Conservation (phyloP, 2,329 filamentous ascomycete genomes). For the Tothia fuscella region DNA sequence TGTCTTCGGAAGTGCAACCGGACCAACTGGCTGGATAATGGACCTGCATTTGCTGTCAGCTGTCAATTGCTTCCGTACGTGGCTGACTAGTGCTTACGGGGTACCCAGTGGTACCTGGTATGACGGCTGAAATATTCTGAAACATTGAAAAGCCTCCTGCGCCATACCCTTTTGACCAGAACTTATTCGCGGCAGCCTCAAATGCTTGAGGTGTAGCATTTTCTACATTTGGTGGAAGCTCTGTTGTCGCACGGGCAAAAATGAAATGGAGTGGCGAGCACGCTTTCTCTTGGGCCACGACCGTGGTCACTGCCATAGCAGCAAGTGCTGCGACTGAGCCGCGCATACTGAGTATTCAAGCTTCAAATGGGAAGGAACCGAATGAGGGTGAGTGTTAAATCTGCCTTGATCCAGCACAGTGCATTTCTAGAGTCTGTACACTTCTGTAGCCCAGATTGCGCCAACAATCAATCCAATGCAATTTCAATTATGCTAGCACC, state of each 20-base stretch:
- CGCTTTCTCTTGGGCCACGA: neutral
- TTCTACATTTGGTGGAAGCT: neutral
- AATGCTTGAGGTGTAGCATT: neutral
- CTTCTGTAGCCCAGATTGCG: no score
- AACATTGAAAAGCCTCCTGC: conserved; percentile 6
- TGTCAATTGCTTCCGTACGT: neutral
- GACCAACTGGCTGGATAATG: neutral
- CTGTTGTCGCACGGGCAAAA: conserved; percentile 7
- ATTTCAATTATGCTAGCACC: no score
- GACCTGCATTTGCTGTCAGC: neutral
- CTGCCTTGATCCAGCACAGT: no score
- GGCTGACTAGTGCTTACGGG: neutral
- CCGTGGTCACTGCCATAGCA: neutral
- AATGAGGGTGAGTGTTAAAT: no score
- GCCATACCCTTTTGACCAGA: conserved; percentile 10
- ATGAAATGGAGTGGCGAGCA: conserved; percentile 10
- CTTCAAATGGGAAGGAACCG: no score
- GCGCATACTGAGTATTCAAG: neutral
- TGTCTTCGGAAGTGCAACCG: conserved; percentile 5
- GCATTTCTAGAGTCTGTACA: no score
- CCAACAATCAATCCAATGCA: no score
- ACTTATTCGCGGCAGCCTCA: conserved; percentile 1
- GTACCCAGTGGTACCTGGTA: conserved; percentile 1
- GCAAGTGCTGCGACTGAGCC: neutral
- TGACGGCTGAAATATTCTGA: neutral